These are phyloP conservation scores for Fusarium metavorans DNA, from an alignment of 2,329 filamentous ascomycete species.

Conservation along the genomic window DNA sequence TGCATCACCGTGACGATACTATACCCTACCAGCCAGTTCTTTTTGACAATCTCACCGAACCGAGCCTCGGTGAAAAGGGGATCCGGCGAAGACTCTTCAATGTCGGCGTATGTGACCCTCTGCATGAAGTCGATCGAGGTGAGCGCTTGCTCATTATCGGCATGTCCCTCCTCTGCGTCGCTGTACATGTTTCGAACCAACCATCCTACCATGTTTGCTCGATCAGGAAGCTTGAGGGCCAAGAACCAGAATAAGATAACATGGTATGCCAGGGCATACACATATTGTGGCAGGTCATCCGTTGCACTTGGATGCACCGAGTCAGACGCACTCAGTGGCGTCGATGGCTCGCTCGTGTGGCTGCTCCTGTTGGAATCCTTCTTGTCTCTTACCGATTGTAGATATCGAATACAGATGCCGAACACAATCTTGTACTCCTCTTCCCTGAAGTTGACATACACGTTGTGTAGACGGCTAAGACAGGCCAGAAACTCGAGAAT, in stretches of 20 bases:
- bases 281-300: slow-evolving; percentile 90
- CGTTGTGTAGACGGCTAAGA: slow-evolving; percentile 83
- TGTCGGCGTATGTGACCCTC: slow-evolving; percentile 85
- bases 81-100: slow-evolving; percentile 79
- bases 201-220: slow-evolving; percentile 87
- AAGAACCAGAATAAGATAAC: slow-evolving; percentile 98
- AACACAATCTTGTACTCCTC: slow-evolving; percentile 96
- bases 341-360: slow-evolving; percentile 57
- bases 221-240: slow-evolving; percentile 85
- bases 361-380: slow-evolving; percentile 62
- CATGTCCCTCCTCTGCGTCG: slow-evolving; percentile 78
- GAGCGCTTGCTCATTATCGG: slow-evolving; percentile 90
- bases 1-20: slow-evolving; percentile 82
- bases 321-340: slow-evolving; percentile 40
- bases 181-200: slow-evolving; percentile 89
- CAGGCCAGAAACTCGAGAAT: slow-evolving; percentile 96
- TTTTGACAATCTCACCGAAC: slow-evolving; percentile 75
- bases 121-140: slow-evolving; percentile 97
- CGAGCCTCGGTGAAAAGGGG: slow-evolving; percentile 72
- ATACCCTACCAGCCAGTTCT: slow-evolving; percentile 79
- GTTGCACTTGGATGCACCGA: slow-evolving; percentile 50
- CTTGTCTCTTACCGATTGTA: slow-evolving; percentile 86
- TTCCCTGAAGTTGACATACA: slow-evolving; percentile 89
- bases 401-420: slow-evolving; percentile 92
- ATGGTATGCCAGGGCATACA: slow-evolving; percentile 93